Percentiles rank a stretch among this genome's conserved stretches.
Evolutionary conservation across 2,329 filamentous ascomycete species (phyloP).

Genomic region (Pseudocercospora vitis): DNA sequence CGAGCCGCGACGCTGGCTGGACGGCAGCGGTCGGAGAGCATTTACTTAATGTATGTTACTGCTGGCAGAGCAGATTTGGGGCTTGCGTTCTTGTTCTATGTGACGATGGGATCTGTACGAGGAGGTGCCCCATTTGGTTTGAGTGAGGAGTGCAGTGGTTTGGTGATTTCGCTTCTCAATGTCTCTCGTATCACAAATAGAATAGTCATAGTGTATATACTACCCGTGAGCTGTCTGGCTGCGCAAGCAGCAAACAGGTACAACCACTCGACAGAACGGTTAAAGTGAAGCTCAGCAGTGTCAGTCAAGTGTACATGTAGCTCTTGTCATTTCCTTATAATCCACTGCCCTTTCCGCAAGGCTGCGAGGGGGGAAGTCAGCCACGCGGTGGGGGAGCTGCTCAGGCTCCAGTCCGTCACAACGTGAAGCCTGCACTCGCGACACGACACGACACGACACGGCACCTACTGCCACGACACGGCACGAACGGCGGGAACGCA

Average conservation of each 20-base stretch:
- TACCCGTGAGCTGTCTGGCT: slow-evolving; percentile 6
- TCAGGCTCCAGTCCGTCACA: too few relatives aligned
- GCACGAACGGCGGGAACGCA: too few relatives aligned
- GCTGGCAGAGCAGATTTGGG: slow-evolving; percentile 14
- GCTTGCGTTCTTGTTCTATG: slow-evolving; percentile 3
- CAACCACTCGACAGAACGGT: neutral
- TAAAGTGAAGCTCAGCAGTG: too few relatives aligned
- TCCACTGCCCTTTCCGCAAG: neutral
- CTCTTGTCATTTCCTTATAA: neutral
- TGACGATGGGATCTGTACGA: slow-evolving; percentile 2
- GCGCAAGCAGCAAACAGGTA: neutral
- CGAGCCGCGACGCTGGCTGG: neutral
- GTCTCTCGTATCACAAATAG: neutral
- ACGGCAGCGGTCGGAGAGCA: slow-evolving; percentile 5
- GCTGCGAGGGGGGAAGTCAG: neutral
- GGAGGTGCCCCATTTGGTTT: neutral
- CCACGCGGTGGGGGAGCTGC: neutral
- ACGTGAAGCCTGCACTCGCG: too few relatives aligned
- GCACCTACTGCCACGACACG: too few relatives aligned
- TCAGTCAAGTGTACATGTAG: too few relatives aligned
- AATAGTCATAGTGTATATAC: slow-evolving; percentile 8
- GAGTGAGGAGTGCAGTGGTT: neutral
- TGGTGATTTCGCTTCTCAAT: slow-evolving; percentile 1
- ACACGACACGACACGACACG: too few relatives aligned
- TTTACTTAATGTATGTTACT: slow-evolving; percentile 20